Base-by-base conservation (phyloP, 2,329 filamentous ascomycete genomes). In the Colletotrichum chlorophyti region DNA sequence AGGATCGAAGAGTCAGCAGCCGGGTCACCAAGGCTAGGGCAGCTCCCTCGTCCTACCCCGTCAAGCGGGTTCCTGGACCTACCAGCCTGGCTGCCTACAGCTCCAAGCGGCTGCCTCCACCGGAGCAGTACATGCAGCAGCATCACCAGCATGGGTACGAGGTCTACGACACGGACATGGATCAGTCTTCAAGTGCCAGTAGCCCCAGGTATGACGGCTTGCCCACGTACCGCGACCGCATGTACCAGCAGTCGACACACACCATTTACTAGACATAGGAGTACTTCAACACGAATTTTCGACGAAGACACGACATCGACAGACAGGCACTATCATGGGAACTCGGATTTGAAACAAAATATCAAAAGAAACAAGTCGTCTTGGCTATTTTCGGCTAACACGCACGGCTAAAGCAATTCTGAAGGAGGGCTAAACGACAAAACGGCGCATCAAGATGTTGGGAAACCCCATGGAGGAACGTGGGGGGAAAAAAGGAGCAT, bases 1-100 rank as follows among this genome's bases (percentile, higher is more conserved):
- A 94, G 70, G 91, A 93, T 65, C 83, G 91, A 54, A 87, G 86
- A 57, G 89, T 93, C 51, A 71, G 70, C 41, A 64, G 40, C 58
- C 45, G 65, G 52, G 54, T 60, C 60, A 41, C 66, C 63, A 26
- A 64, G 50, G 45, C 66, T 15, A 69, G 65, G 47, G 51, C 53
- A 12, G 53, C 54, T 10, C 53, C 58, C 15, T 60, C 58, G 9
- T 58, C 52, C 2, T 60, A 58, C 29, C 53, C 58, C 6, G 58
- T 60, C 14, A 60, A 60, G 58, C 53, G 58, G 8, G 47, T 60
- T 10, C 58, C 58, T 6, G 53, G 53, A 2, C 45, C 58, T 4
- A 21, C 53, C 11, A 60, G 53, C 46, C 58, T 60, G 8, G 58
- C 58, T 9, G 58, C 53, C 9, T 60, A 60, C 46, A 60, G 58